A percentile compares a stretch with the other conserved stretches of the same genome.
Evolutionary conservation across 1,139 yeast species (phyloP).

Genomic region (Torulaspora pretoriensis): DNA sequence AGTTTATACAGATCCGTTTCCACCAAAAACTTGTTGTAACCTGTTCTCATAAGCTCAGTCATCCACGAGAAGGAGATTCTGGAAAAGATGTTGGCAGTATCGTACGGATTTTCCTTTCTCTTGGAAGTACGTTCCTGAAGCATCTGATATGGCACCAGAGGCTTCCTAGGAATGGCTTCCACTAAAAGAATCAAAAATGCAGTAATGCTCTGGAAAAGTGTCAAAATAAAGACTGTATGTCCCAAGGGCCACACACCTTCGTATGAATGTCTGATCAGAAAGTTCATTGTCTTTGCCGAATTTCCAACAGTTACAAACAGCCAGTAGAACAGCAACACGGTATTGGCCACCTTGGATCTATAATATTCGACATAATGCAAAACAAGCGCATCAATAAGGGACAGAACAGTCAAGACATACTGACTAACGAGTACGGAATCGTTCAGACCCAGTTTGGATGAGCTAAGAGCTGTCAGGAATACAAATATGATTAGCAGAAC

Average conservation of each 20-base stretch:
- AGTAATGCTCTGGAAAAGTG: conserved; percentile 47
- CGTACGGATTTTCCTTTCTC: conserved; percentile 56
- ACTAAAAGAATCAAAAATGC: conserved; percentile 49
- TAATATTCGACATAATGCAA: conserved; percentile 72
- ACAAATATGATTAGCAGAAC: conserved; percentile 33
- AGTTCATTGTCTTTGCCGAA: conserved; percentile 45
- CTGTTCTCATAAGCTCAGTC: conserved; percentile 83
- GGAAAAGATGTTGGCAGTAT: conserved; percentile 76
- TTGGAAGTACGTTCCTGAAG: conserved; percentile 39
- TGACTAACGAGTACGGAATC: conserved; percentile 32
- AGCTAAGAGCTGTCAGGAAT: conserved; percentile 23
- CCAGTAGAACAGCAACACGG: conserved; percentile 76
- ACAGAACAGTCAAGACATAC: conserved; percentile 29
- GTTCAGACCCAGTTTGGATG: conserved; percentile 17
- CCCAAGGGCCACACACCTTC: conserved; percentile 33
- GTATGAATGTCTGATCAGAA: conserved; percentile 45
- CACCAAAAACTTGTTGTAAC: conserved; percentile 67
- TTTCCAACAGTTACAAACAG: conserved; percentile 48
- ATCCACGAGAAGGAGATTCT: conserved; percentile 85
- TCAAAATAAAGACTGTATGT: conserved; percentile 42
- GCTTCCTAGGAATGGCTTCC: conserved; percentile 53
- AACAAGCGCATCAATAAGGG: conserved; percentile 46
- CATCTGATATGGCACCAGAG: conserved; percentile 38
- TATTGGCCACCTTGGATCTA: conserved; percentile 60
- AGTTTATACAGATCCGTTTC: conserved; percentile 79